Percentiles rank a stretch among this genome's conserved stretches.
phyloP scores from a whole-genome alignment of 1,284 basidiomycete species.

The Naganishia sp. region DNA sequence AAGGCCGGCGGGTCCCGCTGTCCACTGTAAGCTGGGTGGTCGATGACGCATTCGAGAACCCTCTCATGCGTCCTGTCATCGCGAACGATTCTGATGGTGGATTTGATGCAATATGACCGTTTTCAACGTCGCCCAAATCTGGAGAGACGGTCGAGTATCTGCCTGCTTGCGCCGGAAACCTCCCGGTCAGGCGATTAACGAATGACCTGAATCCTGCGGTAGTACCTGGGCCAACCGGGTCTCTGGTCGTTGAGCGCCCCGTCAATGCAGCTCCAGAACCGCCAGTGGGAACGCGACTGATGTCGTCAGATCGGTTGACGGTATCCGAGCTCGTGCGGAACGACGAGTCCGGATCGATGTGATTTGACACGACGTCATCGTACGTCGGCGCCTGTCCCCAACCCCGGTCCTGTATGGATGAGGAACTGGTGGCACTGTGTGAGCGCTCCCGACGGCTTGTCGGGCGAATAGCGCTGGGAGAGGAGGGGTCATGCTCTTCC shows the following conservation, averaged over 20 bases:
- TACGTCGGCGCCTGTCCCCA: constrained; percentile 32
- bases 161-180: neutral
- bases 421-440: constrained; percentile 17
- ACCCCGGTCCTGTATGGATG: constrained; percentile 25
- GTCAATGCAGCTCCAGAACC: constrained; percentile 2
- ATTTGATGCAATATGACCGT: neutral
- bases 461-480: no score
- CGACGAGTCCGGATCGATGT: neutral
- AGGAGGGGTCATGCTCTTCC: no score
- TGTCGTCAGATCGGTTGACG: constrained; percentile 2
- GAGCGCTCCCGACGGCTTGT: constrained; percentile 1
- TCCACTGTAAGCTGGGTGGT: constrained; percentile 6
- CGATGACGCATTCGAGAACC: constrained; percentile 22
- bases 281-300: constrained; percentile 5
- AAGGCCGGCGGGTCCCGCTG: neutral
- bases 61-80: constrained; percentile 27
- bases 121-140: constrained; percentile 8
- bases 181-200: constrained; percentile 27
- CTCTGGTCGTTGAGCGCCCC: neutral
- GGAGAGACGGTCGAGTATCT: constrained; percentile 4
- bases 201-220: constrained; percentile 26
- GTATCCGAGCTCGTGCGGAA: constrained; percentile 17
- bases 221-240: neutral
- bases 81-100: constrained; percentile 17
- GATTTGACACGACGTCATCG: constrained; percentile 14